These are phyloP conservation scores for Populus alba DNA, from an alignment of 345 rosid genomes.

Conservation along the genomic window DNA sequence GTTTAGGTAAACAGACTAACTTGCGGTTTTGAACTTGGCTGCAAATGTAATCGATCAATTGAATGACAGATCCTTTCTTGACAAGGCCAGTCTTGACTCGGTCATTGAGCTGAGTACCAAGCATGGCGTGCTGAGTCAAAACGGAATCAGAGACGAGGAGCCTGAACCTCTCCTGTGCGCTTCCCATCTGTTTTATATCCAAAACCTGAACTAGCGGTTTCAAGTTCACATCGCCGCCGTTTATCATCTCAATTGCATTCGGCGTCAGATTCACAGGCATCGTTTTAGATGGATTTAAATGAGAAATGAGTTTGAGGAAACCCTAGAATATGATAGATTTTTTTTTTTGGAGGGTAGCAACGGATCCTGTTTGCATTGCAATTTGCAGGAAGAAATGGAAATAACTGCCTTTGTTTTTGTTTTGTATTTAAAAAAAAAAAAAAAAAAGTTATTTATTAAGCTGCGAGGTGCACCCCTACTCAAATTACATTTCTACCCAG, in stretches of 20 bases:
- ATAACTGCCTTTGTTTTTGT: background rate
- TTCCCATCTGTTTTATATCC: slow-evolving; percentile 60
- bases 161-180: slow-evolving; percentile 69
- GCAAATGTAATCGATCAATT: slow-evolving; percentile 82
- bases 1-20: slow-evolving; percentile 29
- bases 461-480: background rate
- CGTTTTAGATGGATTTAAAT: background rate
- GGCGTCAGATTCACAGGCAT: slow-evolving; percentile 79
- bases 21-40: slow-evolving; percentile 64
- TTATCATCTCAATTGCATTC: slow-evolving; percentile 61
- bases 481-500: background rate
- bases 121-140: slow-evolving; percentile 71
- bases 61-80: slow-evolving; percentile 77
- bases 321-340: background rate
- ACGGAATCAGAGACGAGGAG: slow-evolving; percentile 65
- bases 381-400: background rate
- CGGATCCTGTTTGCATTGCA: background rate
- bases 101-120: slow-evolving; percentile 78
- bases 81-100: slow-evolving; percentile 53
- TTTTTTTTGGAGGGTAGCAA: background rate
- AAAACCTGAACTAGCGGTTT: slow-evolving; percentile 79
- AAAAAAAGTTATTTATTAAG: background rate
- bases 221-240: slow-evolving; percentile 67
- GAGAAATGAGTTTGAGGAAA: background rate
- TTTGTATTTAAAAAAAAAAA: background rate